Conservation (phyloP, 2,329 filamentous ascomycete genomes). For the Colletotrichum costaricense region DNA sequence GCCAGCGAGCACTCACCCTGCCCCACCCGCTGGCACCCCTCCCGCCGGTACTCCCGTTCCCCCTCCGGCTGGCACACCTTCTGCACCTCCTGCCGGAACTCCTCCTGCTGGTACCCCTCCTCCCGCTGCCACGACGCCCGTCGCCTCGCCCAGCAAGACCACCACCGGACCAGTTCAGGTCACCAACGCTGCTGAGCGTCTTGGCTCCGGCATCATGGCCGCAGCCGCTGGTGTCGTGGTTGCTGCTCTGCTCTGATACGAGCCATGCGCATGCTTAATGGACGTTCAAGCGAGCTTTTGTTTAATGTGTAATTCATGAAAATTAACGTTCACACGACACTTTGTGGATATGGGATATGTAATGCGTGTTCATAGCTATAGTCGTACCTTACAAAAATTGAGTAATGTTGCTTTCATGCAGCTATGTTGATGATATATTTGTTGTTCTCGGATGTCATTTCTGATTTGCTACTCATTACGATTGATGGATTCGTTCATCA, state of each 20-base stretch:
- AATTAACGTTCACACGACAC: background rate
- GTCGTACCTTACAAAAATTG: background rate
- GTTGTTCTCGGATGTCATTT: no score
- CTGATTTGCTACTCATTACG: no score
- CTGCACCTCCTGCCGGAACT: background rate
- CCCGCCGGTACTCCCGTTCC: background rate
- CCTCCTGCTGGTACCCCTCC: background rate
- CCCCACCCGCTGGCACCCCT: background rate
- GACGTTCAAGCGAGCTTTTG: background rate
- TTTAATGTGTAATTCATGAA: background rate
- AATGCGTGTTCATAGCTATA: background rate
- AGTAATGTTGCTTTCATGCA: background rate
- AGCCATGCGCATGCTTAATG: background rate
- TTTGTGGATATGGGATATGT: background rate
- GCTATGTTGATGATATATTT: background rate
- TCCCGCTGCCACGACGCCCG: background rate
- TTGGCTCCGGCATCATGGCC: constrained; percentile 19
- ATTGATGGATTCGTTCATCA: no score
- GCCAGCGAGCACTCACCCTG: background rate
- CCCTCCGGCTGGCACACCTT: background rate
- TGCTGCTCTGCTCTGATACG: constrained; percentile 22
- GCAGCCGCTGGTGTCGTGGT: constrained; percentile 28
- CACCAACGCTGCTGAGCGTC: constrained; percentile 20
- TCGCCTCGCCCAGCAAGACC: background rate
- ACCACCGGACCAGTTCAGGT: background rate